phyloP scores from a whole-genome alignment of 768 basidiomycete species.

The Hysterangium stoloniferum region DNA sequence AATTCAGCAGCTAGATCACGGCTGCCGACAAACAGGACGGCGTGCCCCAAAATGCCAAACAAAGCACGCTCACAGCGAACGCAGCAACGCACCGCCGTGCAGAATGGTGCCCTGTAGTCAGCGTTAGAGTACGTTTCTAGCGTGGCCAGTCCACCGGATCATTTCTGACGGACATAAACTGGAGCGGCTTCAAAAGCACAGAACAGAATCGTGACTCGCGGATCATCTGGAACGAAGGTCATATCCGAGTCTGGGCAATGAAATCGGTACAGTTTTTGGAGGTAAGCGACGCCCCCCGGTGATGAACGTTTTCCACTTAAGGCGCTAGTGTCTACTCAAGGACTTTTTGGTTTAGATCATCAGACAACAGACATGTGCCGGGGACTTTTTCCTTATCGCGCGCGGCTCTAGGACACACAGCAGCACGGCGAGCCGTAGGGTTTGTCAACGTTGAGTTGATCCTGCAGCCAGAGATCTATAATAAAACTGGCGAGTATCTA shows the following conservation, averaged over 20 bases:
- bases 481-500: too few species aligned
- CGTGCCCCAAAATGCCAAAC: neutral
- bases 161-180: conserved; percentile 3
- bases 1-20: conserved; percentile 12
- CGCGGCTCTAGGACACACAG: conserved; percentile 4
- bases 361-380: conserved; percentile 14
- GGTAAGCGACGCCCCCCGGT: neutral
- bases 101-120: conserved; percentile 13
- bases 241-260: conserved; percentile 14
- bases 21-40: conserved; percentile 1
- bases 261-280: neutral
- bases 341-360: conserved; percentile 17
- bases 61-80: conserved; percentile 1
- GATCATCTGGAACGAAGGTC: conserved; percentile 20
- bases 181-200: neutral
- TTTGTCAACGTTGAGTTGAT: neutral
- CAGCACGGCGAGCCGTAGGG: conserved; percentile 6
- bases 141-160: conserved; percentile 22
- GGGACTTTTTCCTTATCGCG: conserved; percentile 5
- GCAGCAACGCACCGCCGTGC: conserved; percentile 15
- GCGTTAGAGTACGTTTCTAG: conserved; percentile 12
- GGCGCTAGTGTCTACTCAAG: conserved; percentile 8
- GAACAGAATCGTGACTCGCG: conserved; percentile 2
- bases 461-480: too few species aligned
- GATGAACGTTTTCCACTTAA: conserved; percentile 16